phyloP scores from a whole-genome alignment of 2,329 filamentous ascomycete genomes.

The Ceratocystis huliohia region DNA sequence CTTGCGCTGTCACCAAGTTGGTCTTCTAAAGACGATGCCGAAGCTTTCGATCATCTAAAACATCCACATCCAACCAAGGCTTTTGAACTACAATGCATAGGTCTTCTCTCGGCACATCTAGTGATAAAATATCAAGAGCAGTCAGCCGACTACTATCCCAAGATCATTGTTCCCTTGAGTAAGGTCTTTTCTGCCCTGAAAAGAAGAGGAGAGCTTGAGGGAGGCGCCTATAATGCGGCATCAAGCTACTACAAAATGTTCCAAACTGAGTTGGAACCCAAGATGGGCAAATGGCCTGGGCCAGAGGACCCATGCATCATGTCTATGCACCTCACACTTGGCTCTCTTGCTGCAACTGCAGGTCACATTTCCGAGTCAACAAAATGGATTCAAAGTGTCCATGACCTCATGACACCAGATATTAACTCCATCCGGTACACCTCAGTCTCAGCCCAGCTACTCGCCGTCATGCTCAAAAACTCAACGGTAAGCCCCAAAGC shows the following conservation, averaged over 20 bases:
- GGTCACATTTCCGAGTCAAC: conserved; percentile 39
- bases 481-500: conserved; percentile 29
- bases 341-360: conserved; percentile 36
- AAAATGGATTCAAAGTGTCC: conserved; percentile 41
- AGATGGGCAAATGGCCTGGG: conserved; percentile 19
- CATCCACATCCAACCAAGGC: conserved; percentile 44
- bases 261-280: conserved; percentile 16
- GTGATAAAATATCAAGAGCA: conserved; percentile 19
- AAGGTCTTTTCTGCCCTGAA: conserved; percentile 20
- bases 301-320: conserved; percentile 26
- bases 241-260: conserved; percentile 19
- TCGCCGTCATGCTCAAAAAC: conserved; percentile 41
- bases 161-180: conserved; percentile 18
- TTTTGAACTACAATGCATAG: conserved; percentile 51
- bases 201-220: conserved; percentile 16
- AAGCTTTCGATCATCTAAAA: conserved; percentile 40
- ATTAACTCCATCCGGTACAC: conserved; percentile 38
- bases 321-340: conserved; percentile 41
- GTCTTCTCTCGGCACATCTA: conserved; percentile 31
- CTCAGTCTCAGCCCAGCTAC: conserved; percentile 41
- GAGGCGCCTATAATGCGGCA: conserved; percentile 12
- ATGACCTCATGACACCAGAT: conserved; percentile 28
- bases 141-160: conserved; percentile 15
- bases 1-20: conserved; percentile 55
- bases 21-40: conserved; percentile 48